A percentile compares a stretch with the other conserved stretches of the same genome.
Conservation (phyloP, 208 protist species). For the Acanthamoeba divionensis region DNA sequence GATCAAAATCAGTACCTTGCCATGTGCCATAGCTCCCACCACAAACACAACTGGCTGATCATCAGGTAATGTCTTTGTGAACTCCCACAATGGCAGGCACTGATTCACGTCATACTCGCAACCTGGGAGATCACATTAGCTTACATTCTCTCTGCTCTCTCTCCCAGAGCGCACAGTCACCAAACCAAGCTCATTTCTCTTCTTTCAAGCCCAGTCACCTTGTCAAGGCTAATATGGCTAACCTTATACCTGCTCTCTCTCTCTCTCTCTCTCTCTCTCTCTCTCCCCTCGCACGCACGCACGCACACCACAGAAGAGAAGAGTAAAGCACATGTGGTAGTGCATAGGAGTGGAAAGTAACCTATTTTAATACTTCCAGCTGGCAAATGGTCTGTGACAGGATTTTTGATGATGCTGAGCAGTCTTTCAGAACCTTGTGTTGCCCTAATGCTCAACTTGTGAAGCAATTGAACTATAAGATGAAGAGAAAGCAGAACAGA, state of each 20-base stretch:
- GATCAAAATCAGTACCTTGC: no score
- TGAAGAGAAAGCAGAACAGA: neutral
- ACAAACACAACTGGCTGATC: slow-evolving; percentile 81
- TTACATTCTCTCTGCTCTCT: no score
- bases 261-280: no score
- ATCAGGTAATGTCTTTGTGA: slow-evolving; percentile 3
- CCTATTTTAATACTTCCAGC: slow-evolving; percentile 40
- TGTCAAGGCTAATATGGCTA: no score
- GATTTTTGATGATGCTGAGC: slow-evolving; percentile 97
- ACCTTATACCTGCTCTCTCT: no score
- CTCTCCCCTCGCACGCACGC: no score
- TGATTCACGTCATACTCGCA: neutral
- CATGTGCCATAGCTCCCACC: slow-evolving; percentile 84
- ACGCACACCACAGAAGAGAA: slow-evolving; percentile 52
- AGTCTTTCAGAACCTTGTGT: slow-evolving; percentile 88
- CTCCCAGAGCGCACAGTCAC: no score
- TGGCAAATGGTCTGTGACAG: slow-evolving; percentile 96
- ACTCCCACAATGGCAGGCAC: slow-evolving; percentile 47
- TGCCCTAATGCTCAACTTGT: slow-evolving; percentile 96
- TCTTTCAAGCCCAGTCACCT: no score
- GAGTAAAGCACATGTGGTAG: slow-evolving; percentile 46
- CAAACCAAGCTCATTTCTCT: no score
- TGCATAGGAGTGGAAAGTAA: slow-evolving; percentile 10
- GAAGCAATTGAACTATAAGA: slow-evolving; percentile 91
- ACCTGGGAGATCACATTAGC: no score